Percentiles rank a stretch among this genome's conserved stretches.
phyloP scores from a whole-genome alignment of 2,329 filamentous ascomycete genomes.

The Diaporthe sp. region DNA sequence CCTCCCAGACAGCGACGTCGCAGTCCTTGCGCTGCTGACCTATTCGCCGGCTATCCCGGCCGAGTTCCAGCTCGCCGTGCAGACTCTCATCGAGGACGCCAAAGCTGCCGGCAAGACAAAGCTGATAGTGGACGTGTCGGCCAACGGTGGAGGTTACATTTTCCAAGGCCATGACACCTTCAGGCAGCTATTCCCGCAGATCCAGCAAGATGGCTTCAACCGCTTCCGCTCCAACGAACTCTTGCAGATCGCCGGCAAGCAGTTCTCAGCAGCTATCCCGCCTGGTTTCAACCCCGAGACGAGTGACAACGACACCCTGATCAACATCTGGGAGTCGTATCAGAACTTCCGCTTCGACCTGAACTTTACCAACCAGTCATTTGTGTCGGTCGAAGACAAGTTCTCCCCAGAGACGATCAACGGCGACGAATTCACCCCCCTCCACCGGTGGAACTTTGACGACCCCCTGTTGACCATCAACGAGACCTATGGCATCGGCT shows the following conservation, averaged over 20 bases:
- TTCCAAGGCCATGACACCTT: constrained; percentile 70
- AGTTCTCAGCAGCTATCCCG: constrained; percentile 32
- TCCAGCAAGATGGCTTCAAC: constrained; percentile 56
- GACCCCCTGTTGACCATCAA: constrained; percentile 54
- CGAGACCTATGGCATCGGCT: constrained; percentile 46
- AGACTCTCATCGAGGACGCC: constrained; percentile 50
- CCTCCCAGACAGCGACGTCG: constrained; percentile 51
- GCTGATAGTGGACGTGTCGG: constrained; percentile 67
- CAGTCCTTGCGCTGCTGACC: constrained; percentile 50
- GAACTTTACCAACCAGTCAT: constrained; percentile 59
- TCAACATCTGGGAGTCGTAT: constrained; percentile 61
- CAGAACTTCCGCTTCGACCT: constrained; percentile 65
- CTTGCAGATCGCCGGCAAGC: constrained; percentile 30
- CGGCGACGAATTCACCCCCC: constrained; percentile 64
- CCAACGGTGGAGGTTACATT: constrained; percentile 69
- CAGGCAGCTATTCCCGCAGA: constrained; percentile 66
- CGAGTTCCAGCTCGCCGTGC: constrained; percentile 51
- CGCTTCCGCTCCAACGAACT: constrained; percentile 46
- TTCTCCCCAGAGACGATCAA: constrained; percentile 54
- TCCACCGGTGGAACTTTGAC: constrained; percentile 63
- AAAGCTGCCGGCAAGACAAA: constrained; percentile 67
- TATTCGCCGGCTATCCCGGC: constrained; percentile 48
- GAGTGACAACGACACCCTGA: constrained; percentile 51
- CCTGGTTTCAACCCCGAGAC: constrained; percentile 58
- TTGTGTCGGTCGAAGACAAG: constrained; percentile 60